Evolutionary conservation across 2,329 filamentous ascomycete genomes (phyloP).

Genomic region (Xylariaceae sp.): DNA sequence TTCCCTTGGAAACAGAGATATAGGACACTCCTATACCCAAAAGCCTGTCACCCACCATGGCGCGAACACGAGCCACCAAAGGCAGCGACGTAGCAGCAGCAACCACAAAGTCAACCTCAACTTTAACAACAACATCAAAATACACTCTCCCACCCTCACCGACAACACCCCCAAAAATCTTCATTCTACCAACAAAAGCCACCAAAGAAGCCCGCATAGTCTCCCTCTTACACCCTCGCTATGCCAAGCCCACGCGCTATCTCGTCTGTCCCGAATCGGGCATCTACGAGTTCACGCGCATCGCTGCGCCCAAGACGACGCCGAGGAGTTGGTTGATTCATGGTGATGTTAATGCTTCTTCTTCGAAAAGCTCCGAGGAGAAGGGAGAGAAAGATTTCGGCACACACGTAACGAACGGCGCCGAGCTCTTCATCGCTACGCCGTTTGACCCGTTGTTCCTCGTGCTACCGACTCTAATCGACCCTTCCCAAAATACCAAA

Average conservation of each 20-base stretch:
- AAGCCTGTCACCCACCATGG: slow-evolving; percentile 42
- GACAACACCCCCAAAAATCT: slow-evolving; percentile 49
- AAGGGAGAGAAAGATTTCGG: slow-evolving; percentile 25
- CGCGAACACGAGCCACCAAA: slow-evolving; percentile 47
- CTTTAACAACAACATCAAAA: slow-evolving; percentile 25
- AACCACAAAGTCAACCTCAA: slow-evolving; percentile 22
- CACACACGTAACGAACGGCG: slow-evolving; percentile 54
- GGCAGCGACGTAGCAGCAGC: slow-evolving; percentile 28
- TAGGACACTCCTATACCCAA: too few relatives aligned
- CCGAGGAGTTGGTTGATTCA: slow-evolving; percentile 63
- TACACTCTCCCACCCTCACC: slow-evolving; percentile 39
- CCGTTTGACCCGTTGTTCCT: slow-evolving; percentile 82
- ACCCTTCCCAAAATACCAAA: slow-evolving; percentile 44
- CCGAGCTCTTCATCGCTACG: slow-evolving; percentile 80
- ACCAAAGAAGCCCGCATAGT: slow-evolving; percentile 54
- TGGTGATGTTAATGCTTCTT: slow-evolving; percentile 8
- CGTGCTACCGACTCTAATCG: slow-evolving; percentile 64
- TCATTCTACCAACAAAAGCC: slow-evolving; percentile 57
- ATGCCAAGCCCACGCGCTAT: slow-evolving; percentile 53
- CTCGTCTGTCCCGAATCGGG: slow-evolving; percentile 59
- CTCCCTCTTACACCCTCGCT: slow-evolving; percentile 57
- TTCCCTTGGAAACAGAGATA: too few relatives aligned
- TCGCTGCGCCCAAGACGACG: slow-evolving; percentile 48
- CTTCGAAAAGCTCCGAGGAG: slow-evolving; percentile 9
- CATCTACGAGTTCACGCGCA: slow-evolving; percentile 61